Evolutionary conservation across 352 stramenopile genomes (phyloP), one percentile per base, ranked within the genome.

Genomic region (Blastocystis sp.): DNA sequence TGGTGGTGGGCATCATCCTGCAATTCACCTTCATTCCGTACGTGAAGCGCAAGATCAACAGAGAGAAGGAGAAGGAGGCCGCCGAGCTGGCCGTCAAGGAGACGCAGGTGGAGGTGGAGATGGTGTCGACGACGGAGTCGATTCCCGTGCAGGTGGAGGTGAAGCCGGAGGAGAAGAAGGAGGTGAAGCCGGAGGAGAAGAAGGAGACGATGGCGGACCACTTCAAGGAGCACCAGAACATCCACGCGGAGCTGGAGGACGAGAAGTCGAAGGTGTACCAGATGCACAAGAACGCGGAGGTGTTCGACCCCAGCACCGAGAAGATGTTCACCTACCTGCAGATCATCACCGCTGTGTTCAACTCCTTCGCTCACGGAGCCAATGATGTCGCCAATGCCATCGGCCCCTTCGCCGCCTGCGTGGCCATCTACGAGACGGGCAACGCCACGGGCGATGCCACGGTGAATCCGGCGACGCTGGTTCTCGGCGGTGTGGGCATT

Each of bases 381-480:
- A 92, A 92, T 62, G 91, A 93, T 78, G 91, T 91, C 3, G 91
- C 90, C 9, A 93, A 93, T 80, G 89, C 91, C 7, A 92, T 91
- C 19, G 90, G 76, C 0, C 90, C 91, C 0, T 87, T 92, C 28
- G 59, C 76, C 0, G 89, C 90, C 1, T 88, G 91, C 9, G 64
- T 90, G 34, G 90, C 90, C 11, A 48, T 81, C 28, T 77, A 69
- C 28, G 9, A 89, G 52, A 67, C 77, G 14, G 62, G 76, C 34
- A 40, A 59, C 40, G 60, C 67, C 17, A 62, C 64, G 21, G 90
- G 14, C 84, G 89, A 41, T 62, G 88, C 62, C 61, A 89, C 38
- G 41, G 56, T 10, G 90, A 86, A 71, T n/a, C 90, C 87, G 84
- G 91, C 89, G 88, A 89, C 90, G 69, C 91, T 92, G 86, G 48